Base-by-base conservation (phyloP, 257 asterid species). In the Osmanthus fragrans region DNA sequence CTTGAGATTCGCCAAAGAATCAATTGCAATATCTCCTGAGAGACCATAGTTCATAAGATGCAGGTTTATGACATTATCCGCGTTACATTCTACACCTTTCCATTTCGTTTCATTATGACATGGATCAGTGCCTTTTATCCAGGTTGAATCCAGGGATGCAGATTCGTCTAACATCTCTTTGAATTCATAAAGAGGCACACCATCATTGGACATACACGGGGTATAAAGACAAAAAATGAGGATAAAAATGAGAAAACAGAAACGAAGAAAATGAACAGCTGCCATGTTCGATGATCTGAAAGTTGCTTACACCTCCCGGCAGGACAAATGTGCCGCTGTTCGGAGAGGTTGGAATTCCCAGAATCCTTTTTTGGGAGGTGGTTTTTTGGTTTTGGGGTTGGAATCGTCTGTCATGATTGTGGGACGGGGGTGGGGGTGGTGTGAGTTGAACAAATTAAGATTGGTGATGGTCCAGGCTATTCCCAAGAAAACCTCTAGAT, bases 21-120 rank as follows among this genome's bases (percentile, higher is more conserved):
- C 86, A 3, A 91, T 71, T 27, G 86, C 84, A 7, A 91, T 51
- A 0, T 83, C 88, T 0, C 82, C 89, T 1, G 86, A 77, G 25
- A 95, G 84, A 13, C 86, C 89, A 51, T 82, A 79, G 4, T 86
- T 82, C 80, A 82, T 81, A 23, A 93, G 91, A 33, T 81, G 39
- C 25, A 93, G 72, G 5, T 84, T 85, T 0, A 86, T 81, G 10
- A 95, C 89, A 1, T 60, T 9, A 18, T 77, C 81, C 5, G 82
- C 85, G 21, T 77, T 74, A 71, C 99, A 93, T 30, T 81, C 83
- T 1, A 95, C 84, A 16, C 97, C 97, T 5, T 12, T 51, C 99
- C 99, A 95, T 32, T 79, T 76, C 2, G 49, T 76, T 0, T 39
- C n/a, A 1, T 27, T 33, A 33, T 88, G 84, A 45, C 99, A 93